Conservation (phyloP, 2,329 filamentous ascomycete genomes). For the Arthrinium phaeospermum region DNA sequence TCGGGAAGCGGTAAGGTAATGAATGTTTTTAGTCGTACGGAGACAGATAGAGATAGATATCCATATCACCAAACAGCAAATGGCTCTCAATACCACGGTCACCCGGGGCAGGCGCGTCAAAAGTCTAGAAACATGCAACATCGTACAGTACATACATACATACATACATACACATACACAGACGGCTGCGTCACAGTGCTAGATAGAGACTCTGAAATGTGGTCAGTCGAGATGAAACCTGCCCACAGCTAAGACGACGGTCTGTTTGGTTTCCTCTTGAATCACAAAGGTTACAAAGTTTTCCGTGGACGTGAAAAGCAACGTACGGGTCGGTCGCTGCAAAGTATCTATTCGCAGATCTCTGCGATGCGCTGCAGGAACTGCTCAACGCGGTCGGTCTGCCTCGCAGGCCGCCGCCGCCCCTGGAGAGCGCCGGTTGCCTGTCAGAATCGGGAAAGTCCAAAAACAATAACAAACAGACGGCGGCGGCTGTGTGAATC, state of each 20-base stretch:
- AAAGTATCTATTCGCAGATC: neutral
- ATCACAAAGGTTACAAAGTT: neutral
- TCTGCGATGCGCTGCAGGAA: neutral
- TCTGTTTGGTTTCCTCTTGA: constrained; percentile 4
- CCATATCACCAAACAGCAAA: constrained; percentile 11
- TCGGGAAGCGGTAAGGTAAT: neutral
- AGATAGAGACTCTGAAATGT: neutral
- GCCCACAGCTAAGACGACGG: neutral
- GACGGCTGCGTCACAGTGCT: neutral
- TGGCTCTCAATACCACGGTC: constrained; percentile 1
- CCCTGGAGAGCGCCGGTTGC: neutral
- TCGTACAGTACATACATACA: neutral
- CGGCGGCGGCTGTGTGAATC: neutral
- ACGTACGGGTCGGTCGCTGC: neutral
- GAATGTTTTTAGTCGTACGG: neutral
- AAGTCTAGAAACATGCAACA: neutral
- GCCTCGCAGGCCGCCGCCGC: neutral
- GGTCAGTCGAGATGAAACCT: constrained; percentile 4
- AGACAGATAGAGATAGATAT: neutral
- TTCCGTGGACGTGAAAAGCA: neutral
- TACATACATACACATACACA: neutral
- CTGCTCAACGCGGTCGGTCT: neutral
- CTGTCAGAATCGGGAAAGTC: neutral
- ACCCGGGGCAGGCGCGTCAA: neutral
- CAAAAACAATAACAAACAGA: constrained; percentile 11